phyloP scores from a whole-genome alignment of 805 yeast species.

The Trichomonascus vanleenenianus region DNA sequence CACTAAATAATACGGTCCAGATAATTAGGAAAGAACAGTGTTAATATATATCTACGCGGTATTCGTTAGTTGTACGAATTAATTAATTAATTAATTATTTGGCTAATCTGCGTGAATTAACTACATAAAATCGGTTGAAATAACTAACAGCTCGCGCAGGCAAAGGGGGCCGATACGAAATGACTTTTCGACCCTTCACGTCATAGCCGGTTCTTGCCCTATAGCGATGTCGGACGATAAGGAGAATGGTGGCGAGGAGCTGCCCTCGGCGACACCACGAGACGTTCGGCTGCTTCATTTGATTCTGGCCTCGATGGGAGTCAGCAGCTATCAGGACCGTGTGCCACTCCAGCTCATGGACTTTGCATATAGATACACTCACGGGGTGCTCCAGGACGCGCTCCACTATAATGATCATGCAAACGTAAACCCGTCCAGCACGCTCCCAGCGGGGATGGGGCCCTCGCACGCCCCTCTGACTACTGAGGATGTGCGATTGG shows the following conservation, averaged over 20 bases:
- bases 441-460: constrained; percentile 31
- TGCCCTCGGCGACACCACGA: constrained; percentile 46
- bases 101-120: too few species aligned
- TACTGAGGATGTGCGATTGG: constrained; percentile 85
- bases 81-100: too few species aligned
- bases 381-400: constrained; percentile 83
- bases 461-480: constrained; percentile 44
- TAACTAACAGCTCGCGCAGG: too few species aligned
- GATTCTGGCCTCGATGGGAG: constrained; percentile 88
- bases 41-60: too few species aligned
- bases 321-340: constrained; percentile 87
- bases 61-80: too few species aligned
- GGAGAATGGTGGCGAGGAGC: constrained; percentile 9
- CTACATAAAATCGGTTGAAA: too few species aligned
- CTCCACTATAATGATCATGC: constrained; percentile 78
- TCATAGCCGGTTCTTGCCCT: background rate
- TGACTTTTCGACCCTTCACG: background rate
- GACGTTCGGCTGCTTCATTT: constrained; percentile 87
- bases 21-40: too few species aligned
- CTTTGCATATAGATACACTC: constrained; percentile 84
- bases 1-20: too few species aligned
- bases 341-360: constrained; percentile 96
- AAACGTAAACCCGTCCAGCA: constrained; percentile 22
- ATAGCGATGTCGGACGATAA: background rate
- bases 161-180: too few species aligned